Evolutionary conservation across 352 stramenopile genomes (phyloP).

Genomic region (Phytophthora palmivora): DNA sequence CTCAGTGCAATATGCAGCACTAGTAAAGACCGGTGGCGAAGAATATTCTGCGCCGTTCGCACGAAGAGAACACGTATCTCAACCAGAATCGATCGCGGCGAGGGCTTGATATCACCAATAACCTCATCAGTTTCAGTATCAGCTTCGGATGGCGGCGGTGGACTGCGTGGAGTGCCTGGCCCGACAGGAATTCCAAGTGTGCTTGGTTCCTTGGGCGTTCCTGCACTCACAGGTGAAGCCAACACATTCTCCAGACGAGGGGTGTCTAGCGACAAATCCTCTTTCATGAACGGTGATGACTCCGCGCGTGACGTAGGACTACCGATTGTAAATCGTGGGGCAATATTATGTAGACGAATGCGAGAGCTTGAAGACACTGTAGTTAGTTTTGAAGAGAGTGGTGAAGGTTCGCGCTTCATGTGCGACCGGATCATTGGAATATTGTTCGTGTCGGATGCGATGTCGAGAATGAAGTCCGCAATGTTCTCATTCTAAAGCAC

Average conservation of each 20-base stretch:
- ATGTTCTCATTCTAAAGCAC: slow-evolving; percentile 73
- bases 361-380: neutral
- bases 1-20: slow-evolving; percentile 70
- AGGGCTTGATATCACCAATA: slow-evolving; percentile 9
- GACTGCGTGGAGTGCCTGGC: slow-evolving; percentile 31
- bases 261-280: slow-evolving; percentile 51
- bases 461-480: slow-evolving; percentile 83
- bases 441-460: slow-evolving; percentile 67
- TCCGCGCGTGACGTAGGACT: slow-evolving; percentile 40
- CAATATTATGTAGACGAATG: slow-evolving; percentile 15
- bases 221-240: slow-evolving; percentile 26
- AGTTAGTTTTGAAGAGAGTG: slow-evolving; percentile 14
- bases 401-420: slow-evolving; percentile 45
- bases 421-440: slow-evolving; percentile 65
- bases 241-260: slow-evolving; percentile 48
- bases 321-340: slow-evolving; percentile 38
- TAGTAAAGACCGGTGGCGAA: slow-evolving; percentile 77
- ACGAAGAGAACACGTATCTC: slow-evolving; percentile 77
- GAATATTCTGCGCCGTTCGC: slow-evolving; percentile 73
- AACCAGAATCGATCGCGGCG: slow-evolving; percentile 54
- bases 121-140: slow-evolving; percentile 14
- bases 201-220: slow-evolving; percentile 19
- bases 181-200: slow-evolving; percentile 27
- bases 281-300: slow-evolving; percentile 68
- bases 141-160: slow-evolving; percentile 20